phyloP scores from a whole-genome alignment of 176 grass and related monocot genomes.

The Musa itinerans region DNA sequence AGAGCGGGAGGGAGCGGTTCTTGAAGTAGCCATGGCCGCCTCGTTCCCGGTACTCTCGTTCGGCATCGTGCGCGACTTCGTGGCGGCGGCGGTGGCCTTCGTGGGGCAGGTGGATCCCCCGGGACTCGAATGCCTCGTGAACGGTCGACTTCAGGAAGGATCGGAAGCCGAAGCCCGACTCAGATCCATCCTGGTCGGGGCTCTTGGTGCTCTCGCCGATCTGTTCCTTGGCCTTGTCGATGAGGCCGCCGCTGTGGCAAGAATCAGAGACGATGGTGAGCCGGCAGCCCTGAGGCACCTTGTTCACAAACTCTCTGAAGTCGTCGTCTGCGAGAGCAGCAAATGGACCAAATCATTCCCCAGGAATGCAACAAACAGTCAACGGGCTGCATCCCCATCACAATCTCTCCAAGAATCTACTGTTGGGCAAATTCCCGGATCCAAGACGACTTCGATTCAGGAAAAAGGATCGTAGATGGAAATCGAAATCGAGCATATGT shows the following conservation, averaged over 20 bases:
- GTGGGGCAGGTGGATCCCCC: conserved; percentile 48
- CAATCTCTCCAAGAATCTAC: neutral
- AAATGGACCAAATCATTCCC: too few species aligned
- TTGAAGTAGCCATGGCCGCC: conserved; percentile 32
- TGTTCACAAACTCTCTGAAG: conserved; percentile 73
- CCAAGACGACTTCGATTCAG: too few species aligned
- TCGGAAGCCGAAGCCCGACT: conserved; percentile 47
- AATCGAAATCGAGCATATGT: too few species aligned
- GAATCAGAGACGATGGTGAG: conserved; percentile 92
- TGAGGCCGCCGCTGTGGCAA: conserved; percentile 89
- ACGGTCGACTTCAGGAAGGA: conserved; percentile 70
- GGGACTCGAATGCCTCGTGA: conserved; percentile 39
- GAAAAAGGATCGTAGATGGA: too few species aligned
- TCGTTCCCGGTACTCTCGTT: conserved; percentile 16
- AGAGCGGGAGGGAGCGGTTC: conserved; percentile 44
- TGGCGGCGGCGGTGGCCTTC: conserved; percentile 15
- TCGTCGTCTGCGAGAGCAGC: conserved; percentile 55
- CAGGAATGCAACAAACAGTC: neutral
- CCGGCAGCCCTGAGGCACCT: conserved; percentile 56
- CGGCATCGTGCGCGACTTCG: conserved; percentile 24
- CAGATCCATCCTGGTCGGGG: conserved; percentile 37
- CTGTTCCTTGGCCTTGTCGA: conserved; percentile 83
- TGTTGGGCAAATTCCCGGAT: neutral
- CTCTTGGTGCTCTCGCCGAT: conserved; percentile 71
- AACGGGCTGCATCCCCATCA: neutral